Conservation (phyloP, 2,329 filamentous ascomycete genomes). For the Beauveria scarabaeidicola region DNA sequence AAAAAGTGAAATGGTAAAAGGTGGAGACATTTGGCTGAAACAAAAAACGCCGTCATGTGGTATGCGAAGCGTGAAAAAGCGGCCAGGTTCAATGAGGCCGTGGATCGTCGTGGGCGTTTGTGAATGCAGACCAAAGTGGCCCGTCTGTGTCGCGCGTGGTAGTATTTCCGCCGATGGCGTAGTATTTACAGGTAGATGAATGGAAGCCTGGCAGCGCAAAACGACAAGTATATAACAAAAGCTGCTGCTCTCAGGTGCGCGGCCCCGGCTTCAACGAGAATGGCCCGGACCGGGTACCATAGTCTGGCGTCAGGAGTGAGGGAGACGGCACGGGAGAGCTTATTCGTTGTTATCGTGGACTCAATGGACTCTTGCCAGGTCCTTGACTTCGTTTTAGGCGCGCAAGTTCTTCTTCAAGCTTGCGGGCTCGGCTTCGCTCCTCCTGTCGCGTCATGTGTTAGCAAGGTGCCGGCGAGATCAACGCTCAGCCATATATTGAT, state of each 20-base stretch:
- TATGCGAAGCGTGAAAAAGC: background rate
- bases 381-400: conserved; percentile 34
- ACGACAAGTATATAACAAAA: background rate
- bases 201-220: background rate
- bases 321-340: conserved; percentile 7
- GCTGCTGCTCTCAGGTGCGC: conserved; percentile 1
- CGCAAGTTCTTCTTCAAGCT: conserved; percentile 42
- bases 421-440: conserved; percentile 39
- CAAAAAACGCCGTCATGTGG: background rate
- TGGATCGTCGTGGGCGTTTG: background rate
- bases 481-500: background rate
- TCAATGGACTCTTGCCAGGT: conserved; percentile 35
- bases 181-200: background rate
- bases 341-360: conserved; percentile 23
- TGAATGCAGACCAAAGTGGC: background rate
- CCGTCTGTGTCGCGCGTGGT: background rate
- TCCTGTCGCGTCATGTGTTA: conserved; percentile 31
- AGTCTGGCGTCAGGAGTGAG: conserved; percentile 5
- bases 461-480: background rate
- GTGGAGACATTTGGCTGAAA: background rate
- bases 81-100: background rate
- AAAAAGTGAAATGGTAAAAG: background rate
- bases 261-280: background rate
- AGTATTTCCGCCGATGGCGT: background rate
- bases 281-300: background rate